Conservation (phyloP, 2,329 filamentous ascomycete species). For the Trichoderma afroharzianum region DNA sequence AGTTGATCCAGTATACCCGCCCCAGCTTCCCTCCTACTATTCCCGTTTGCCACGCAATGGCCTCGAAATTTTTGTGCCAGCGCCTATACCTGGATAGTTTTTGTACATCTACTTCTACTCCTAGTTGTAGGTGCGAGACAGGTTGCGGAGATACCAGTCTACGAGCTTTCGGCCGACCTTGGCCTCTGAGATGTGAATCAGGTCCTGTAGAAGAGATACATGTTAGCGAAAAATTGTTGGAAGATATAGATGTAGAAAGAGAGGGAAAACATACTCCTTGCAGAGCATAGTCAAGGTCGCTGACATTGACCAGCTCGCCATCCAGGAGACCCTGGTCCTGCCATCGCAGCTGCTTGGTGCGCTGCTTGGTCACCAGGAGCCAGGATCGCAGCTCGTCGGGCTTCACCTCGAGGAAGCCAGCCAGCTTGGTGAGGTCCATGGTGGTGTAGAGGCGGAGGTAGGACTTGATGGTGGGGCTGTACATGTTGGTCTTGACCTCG, state of each 20-base stretch:
- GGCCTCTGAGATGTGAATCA: constrained; percentile 98
- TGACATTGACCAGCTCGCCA: constrained; percentile 87
- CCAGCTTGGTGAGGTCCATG: constrained; percentile 98
- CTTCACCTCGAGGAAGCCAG: constrained; percentile 93
- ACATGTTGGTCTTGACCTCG: constrained; percentile 99
- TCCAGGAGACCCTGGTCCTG: constrained; percentile 82
- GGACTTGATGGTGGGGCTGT: constrained; percentile 94
- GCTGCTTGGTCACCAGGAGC: constrained; percentile 97
- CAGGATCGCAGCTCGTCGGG: constrained; percentile 93
- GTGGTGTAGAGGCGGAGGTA: constrained; percentile 99
- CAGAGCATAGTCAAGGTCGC: constrained; percentile 95
- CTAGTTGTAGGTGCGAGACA: constrained; percentile 82
- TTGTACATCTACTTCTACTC: constrained; percentile 21
- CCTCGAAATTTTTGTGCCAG: neutral
- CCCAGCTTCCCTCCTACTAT: constrained; percentile 23
- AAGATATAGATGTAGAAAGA: neutral
- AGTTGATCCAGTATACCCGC: constrained; percentile 31
- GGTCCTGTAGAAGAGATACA: constrained; percentile 54
- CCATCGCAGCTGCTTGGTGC: constrained; percentile 94
- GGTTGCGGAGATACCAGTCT: constrained; percentile 98
- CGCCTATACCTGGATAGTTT: constrained; percentile 21
- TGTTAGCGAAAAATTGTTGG: constrained; percentile 28
- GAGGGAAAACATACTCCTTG: constrained; percentile 66
- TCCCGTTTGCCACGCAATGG: constrained; percentile 15
- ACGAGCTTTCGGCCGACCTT: constrained; percentile 97